phyloP scores from a whole-genome alignment of 441 rosid genomes.

The Melastoma candidum region DNA sequence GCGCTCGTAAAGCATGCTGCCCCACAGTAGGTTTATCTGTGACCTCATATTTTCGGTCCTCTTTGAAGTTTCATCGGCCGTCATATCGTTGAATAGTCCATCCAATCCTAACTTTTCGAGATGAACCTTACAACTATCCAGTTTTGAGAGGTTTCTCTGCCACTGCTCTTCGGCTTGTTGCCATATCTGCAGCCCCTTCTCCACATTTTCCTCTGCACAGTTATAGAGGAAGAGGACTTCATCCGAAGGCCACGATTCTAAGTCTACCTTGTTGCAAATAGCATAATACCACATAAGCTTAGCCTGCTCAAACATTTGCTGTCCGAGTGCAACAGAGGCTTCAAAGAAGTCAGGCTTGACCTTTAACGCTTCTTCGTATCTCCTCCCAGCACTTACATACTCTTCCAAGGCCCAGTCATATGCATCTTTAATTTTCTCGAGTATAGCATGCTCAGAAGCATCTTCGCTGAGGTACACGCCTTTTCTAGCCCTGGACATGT shows the following conservation, averaged over 20 bases:
- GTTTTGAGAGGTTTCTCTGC: constrained; percentile 49
- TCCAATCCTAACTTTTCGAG: constrained; percentile 62
- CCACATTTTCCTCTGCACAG: constrained; percentile 88
- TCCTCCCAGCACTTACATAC: constrained; percentile 51
- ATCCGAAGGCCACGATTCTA: constrained; percentile 52
- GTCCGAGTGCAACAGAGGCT: constrained; percentile 84
- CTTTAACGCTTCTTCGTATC: constrained; percentile 66
- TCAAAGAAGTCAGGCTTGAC: constrained; percentile 87
- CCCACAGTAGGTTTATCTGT: constrained; percentile 89
- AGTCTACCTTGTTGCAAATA: constrained; percentile 50
- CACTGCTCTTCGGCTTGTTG: constrained; percentile 76
- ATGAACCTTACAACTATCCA: constrained; percentile 39
- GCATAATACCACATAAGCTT: constrained; percentile 89
- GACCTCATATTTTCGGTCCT: constrained; percentile 75
- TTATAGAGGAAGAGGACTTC: constrained; percentile 77
- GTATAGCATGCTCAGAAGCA: constrained; percentile 45
- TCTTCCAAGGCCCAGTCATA: constrained; percentile 67
- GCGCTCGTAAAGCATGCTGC: constrained; percentile 83
- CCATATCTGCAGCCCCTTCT: constrained; percentile 91
- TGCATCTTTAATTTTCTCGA: constrained; percentile 44
- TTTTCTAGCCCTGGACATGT: constrained; percentile 88
- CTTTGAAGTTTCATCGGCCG: constrained; percentile 60
- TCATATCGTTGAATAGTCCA: constrained; percentile 37
- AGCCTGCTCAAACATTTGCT: constrained; percentile 84
- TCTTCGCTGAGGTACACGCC: constrained; percentile 58